Base-by-base conservation (phyloP, 1,284 basidiomycete species). In the Austroboletus niveus region DNA sequence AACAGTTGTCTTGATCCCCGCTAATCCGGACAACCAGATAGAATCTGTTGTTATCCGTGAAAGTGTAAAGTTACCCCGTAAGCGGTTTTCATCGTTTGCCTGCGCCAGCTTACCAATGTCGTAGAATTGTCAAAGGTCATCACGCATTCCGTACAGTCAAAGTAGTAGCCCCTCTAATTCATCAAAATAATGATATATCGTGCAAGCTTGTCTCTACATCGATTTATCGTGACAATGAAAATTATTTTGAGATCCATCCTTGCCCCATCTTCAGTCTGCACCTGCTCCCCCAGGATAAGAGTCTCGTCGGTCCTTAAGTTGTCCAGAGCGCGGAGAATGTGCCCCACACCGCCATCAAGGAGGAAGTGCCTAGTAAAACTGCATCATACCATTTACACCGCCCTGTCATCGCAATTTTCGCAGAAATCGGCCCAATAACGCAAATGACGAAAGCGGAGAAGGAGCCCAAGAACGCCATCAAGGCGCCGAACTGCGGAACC, bases 41-140 rank as follows among this genome's bases (percentile, higher is more conserved):
- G 91, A 94, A 70, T 91, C 94, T 1, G 91, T 91, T n/a, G 83
- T 96, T 39, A 89, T 96, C 42, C 90, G 92, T 71, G 94, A 97
- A 75, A 86, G 80, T 61, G 89, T 97, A 58, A 88, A 89, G 69
- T 76, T 97, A 52, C 85, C 86, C 59, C 94, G 93, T 95, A 72
- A 69, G 91, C 83, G 39, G 22, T 36, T 12, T 29, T 34, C n/a
- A 6, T 34, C 58, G 51, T 27, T 50, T 47, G 29, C 17, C 42
- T 9, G 5, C 14, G 29, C 47, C 29, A 22, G 47, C 46, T 56
- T 39, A 54, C 35, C 42, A 3, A 49, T 46, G 47, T 64, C 51
- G 38, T 65, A 95, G 92, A 94, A 71, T 78, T 94, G 45, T 79
- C 83, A 60, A 94, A 93, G 74, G 78, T 95, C 57, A 87, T 94